Base-by-base conservation (phyloP, 768 basidiomycete genomes). In the Roridomyces roridus region DNA sequence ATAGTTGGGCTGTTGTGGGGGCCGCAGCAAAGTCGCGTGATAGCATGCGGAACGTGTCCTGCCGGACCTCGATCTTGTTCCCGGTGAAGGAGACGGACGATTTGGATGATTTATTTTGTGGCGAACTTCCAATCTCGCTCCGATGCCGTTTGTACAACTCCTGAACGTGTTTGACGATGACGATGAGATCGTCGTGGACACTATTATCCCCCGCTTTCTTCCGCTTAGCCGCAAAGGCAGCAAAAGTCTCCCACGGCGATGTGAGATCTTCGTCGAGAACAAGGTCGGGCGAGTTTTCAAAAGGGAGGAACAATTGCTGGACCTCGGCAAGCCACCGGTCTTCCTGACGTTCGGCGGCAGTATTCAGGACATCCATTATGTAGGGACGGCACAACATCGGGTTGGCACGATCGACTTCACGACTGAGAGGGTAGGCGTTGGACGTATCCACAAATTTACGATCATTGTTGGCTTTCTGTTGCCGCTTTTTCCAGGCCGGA, bases 31-130 rank as follows among this genome's bases (percentile, higher is more conserved):
- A 85, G n/a, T 67, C 60, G 44, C 67, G 66, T 2, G 85, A 83
- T 25, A 81, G 61, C 5, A 55, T 43, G 17, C 84, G 77, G 6
- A 84, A 65, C 11, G 69, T 63, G 55, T 86, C 81, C 57, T 85
- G 84, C 7, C 84, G 74, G 10, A 45, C 44, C 60, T 80, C 76
- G 46, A 85, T 85, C 1, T 69, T 64, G 6, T 68, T 65, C 0
- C 58, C 56, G 3, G 78, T 77, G 62, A 84, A 83, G 8, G 37
- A n/a, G 40, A 65, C n/a, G n/a, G n/a, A 50, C 39, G 28, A n/a
- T 10, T 26, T 23, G 25, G n/a, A n/a, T n/a, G n/a, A n/a, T n/a
- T n/a, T n/a, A n/a, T n/a, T n/a, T n/a, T n/a, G n/a, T n/a, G n/a
- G n/a, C n/a, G n/a, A n/a, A n/a, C n/a, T n/a, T n/a, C n/a, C n/a